Evolutionary conservation across 2,329 filamentous ascomycete genomes (phyloP).

Genomic region (Ophiosphaerella herpotricha): DNA sequence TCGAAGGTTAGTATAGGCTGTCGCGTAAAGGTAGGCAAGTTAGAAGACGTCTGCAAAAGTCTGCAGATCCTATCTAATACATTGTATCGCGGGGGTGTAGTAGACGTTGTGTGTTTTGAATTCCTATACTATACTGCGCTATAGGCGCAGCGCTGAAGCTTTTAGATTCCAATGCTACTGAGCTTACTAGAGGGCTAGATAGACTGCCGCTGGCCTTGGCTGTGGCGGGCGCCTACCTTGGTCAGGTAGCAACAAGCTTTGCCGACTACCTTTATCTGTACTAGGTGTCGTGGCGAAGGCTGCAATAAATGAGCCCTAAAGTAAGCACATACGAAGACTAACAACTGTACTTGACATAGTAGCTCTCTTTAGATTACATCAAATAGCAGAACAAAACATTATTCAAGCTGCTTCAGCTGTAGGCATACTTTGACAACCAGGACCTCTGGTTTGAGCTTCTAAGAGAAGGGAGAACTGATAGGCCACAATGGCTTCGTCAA

Average conservation of each 20-base stretch:
- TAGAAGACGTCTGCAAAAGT: slow-evolving; percentile 3
- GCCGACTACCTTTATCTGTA: slow-evolving; percentile 35
- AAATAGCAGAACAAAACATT: slow-evolving; percentile 5
- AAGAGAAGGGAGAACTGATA: slow-evolving; percentile 4
- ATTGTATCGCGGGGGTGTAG: slow-evolving; percentile 3
- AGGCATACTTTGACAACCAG: slow-evolving; percentile 33
- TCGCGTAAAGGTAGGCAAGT: slow-evolving; percentile 6
- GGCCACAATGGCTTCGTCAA: slow-evolving; percentile 24
- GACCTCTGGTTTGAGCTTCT: slow-evolving; percentile 55
- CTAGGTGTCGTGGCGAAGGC: slow-evolving; percentile 35
- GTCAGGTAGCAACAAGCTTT: slow-evolving; percentile 16
- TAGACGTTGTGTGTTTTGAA: neutral
- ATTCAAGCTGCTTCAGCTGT: slow-evolving; percentile 11
- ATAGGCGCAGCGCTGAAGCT: neutral
- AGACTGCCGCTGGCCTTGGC: slow-evolving; percentile 9
- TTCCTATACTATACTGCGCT: neutral
- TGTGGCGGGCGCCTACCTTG: neutral
- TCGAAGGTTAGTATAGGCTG: slow-evolving; percentile 5
- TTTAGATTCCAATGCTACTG: slow-evolving; percentile 38
- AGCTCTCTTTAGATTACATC: slow-evolving; percentile 10
- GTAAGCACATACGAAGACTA: slow-evolving; percentile 24
- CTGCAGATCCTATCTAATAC: slow-evolving; percentile 11
- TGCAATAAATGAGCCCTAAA: slow-evolving; percentile 17
- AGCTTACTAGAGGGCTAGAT: slow-evolving; percentile 3
- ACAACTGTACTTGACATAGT: slow-evolving; percentile 18